Conservation (phyloP, 2,329 filamentous ascomycete species). For the Colletotrichum sp. region DNA sequence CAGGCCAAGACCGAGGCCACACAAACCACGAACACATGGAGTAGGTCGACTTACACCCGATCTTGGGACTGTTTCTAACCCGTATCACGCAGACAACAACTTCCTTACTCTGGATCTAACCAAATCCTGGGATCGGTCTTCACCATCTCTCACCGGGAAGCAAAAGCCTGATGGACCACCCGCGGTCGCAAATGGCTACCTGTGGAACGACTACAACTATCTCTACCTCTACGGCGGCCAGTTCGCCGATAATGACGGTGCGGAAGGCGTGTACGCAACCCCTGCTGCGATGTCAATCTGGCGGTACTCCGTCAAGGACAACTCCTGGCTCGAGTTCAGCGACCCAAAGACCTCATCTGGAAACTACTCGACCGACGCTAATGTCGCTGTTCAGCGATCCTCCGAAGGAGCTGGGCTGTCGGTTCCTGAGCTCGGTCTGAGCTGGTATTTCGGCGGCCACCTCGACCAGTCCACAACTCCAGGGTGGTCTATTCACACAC, state of each 20-base stretch:
- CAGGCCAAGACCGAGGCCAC: slow-evolving; percentile 61
- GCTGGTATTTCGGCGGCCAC: slow-evolving; percentile 83
- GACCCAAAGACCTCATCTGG: slow-evolving; percentile 68
- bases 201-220: slow-evolving; percentile 75
- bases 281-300: slow-evolving; percentile 69
- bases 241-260: slow-evolving; percentile 62
- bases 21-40: slow-evolving; percentile 73
- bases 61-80: not conserved
- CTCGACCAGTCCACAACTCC: slow-evolving; percentile 63
- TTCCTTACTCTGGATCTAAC: slow-evolving; percentile 76
- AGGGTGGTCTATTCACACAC: slow-evolving; percentile 71
- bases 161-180: slow-evolving; percentile 72
- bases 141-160: slow-evolving; percentile 67
- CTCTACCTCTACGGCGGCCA: slow-evolving; percentile 79
- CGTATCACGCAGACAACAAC: slow-evolving; percentile 62
- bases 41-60: slow-evolving; percentile 43
- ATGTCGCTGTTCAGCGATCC: slow-evolving; percentile 66
- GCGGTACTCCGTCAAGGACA: slow-evolving; percentile 69
- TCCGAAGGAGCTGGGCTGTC: slow-evolving; percentile 77
- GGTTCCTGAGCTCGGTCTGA: slow-evolving; percentile 71
- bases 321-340: slow-evolving; percentile 67
- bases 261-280: slow-evolving; percentile 46
- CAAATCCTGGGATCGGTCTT: slow-evolving; percentile 71
- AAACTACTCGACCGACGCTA: slow-evolving; percentile 62
- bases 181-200: slow-evolving; percentile 73